Base-by-base conservation (phyloP, 2,329 filamentous ascomycete genomes). In the Microdochium nivale region DNA sequence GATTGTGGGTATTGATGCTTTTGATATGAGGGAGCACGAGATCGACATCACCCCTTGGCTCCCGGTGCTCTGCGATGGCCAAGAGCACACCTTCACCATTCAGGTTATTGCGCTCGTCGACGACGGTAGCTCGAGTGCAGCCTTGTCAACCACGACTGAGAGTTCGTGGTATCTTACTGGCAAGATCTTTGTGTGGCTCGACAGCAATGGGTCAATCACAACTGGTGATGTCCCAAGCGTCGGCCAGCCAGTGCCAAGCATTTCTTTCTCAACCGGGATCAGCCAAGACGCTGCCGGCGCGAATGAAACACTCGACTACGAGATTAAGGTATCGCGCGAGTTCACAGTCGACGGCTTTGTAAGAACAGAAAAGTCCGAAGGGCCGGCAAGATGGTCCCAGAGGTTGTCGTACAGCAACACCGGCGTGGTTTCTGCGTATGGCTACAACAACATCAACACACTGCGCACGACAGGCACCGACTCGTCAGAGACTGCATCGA, bases 41-140 rank as follows among this genome's bases (percentile, higher is more conserved):
- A 88, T 95, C 55, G 89, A 95, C 61, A 83, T 95, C 48, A 86
- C 87, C 1, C 83, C 88, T 0, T 94, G 86, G 73, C 71, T 94
- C 2, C 81, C 86, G 0, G 53, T 86, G 1, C 73, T 94, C 1
- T 84, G 79, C 56, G 83, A 91, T 59, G 84, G 83, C 0, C 58
- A 71, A 2, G 58, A 73, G 7, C 87, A 92, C 63, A 81, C 70
- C 0, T 88, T 92, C 61, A 77, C 80, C 50, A 82, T 95, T 49
- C 72, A 75, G 21, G 77, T 94, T 3, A 76, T 77, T 0, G 87
- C 87, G 0, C 69, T 91, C 9, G 67, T 81, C 47, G 80, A 88
- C 55, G 62, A 77, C 51, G 73, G 72, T 1, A 63, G 68, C 13
- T 74, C 73, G 8, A 67, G 62, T 21, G 78, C 74, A 1, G 64